These are phyloP conservation scores for Plantago lanceolata DNA, from an alignment of 305 asterid genomes.

Conservation along the genomic window DNA sequence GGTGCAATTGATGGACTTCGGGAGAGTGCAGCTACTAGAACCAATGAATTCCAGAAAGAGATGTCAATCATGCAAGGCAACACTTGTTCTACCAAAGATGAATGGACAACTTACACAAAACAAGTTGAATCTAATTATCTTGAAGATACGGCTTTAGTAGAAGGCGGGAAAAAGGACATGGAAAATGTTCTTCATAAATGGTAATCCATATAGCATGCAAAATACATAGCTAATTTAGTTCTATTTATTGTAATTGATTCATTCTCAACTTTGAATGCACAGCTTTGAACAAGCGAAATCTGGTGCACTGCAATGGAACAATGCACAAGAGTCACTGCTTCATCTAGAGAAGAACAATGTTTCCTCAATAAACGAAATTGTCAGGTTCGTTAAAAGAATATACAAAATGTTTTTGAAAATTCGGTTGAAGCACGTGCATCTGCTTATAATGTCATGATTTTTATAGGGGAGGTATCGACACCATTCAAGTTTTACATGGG, in stretches of 20 bases:
- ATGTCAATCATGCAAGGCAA: constrained; percentile 79
- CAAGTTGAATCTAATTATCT: constrained; percentile 65
- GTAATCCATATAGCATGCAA: constrained; percentile 28
- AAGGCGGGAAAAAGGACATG: constrained; percentile 64
- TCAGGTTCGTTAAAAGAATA: constrained; percentile 45
- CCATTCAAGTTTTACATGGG: constrained; percentile 58
- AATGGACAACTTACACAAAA: constrained; percentile 60
- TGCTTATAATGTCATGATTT: constrained; percentile 9
- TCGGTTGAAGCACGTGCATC: constrained; percentile 8
- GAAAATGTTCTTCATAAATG: constrained; percentile 65
- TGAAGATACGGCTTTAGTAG: constrained; percentile 72
- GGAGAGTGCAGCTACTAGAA: constrained; percentile 71
- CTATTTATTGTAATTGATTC: neutral
- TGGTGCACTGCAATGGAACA: constrained; percentile 82
- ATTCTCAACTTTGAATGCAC: constrained; percentile 27
- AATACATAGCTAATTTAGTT: neutral
- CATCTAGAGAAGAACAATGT: constrained; percentile 67
- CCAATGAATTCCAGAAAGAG: constrained; percentile 72
- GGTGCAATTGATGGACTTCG: constrained; percentile 69
- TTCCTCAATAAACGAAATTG: constrained; percentile 63
- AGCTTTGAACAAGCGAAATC: constrained; percentile 83
- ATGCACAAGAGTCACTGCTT: constrained; percentile 73
- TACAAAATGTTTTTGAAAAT: neutral
- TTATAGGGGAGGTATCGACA: constrained; percentile 74
- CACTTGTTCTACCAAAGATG: constrained; percentile 58